A percentile compares a stretch with the other conserved stretches of the same genome.
These are phyloP conservation scores for Sporothrix humicola DNA, from an alignment of 2,329 filamentous ascomycete species.

Conservation along the genomic window DNA sequence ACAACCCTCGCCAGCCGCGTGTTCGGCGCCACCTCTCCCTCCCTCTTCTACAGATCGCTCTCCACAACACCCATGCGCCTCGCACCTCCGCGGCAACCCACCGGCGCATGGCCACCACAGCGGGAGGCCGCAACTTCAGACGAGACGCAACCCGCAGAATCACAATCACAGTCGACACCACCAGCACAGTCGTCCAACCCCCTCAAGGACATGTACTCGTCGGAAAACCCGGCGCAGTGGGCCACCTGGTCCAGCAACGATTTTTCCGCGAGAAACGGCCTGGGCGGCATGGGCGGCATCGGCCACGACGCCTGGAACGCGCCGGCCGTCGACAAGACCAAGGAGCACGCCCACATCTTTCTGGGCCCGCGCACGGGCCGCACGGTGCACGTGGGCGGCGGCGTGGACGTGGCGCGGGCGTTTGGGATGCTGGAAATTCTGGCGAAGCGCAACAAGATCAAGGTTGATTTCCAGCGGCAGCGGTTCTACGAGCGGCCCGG, in stretches of 20 bases:
- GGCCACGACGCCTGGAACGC: neutral
- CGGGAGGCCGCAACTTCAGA: neutral
- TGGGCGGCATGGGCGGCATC: neutral
- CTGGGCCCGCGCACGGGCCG: constrained; percentile 53
- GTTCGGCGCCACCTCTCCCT: neutral
- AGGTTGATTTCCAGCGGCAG: constrained; percentile 62
- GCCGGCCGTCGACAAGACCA: neutral
- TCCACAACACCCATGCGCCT: constrained; percentile 28
- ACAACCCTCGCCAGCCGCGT: neutral
- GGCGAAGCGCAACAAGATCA: constrained; percentile 61
- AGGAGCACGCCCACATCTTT: constrained; percentile 41
- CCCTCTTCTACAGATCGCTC: constrained; percentile 5
- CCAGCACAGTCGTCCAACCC: constrained; percentile 14
- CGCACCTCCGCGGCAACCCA: neutral
- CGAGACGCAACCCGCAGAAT: neutral
- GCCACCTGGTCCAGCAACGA: constrained; percentile 38
- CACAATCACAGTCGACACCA: neutral
- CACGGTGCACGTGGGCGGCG: constrained; percentile 50
- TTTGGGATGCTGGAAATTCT: constrained; percentile 51
- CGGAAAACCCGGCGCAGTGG: constrained; percentile 37
- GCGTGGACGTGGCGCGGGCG: constrained; percentile 53
- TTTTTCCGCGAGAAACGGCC: constrained; percentile 36
- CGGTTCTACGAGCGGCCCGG: constrained; percentile 76
- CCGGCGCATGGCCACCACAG: constrained; percentile 18
- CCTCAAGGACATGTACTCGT: constrained; percentile 33